A percentile compares a stretch with the other conserved stretches of the same genome.
Conservation (phyloP, 208 protist genomes). For the Leishmania tarentolae region DNA sequence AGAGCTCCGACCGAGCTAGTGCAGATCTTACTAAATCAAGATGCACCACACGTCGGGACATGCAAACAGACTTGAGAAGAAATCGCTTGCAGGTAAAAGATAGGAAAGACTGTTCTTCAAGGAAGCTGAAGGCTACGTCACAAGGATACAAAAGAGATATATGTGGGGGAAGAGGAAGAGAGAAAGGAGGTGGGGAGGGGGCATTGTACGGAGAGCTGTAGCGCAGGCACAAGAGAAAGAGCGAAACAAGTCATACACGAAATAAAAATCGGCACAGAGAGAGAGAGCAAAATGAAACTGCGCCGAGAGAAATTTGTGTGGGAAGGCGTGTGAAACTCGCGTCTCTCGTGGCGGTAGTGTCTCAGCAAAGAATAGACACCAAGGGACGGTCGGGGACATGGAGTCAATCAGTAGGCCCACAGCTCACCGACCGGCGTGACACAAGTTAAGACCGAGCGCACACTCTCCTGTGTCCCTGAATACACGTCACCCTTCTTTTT, state of each 20-base stretch:
- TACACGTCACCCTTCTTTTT: neutral
- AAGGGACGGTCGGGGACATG: neutral
- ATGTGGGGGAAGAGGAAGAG: neutral
- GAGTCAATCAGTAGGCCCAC: neutral
- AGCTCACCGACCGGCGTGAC: neutral
- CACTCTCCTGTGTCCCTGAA: neutral
- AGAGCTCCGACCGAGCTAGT: neutral
- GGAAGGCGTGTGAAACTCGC: neutral
- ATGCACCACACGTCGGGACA: neutral
- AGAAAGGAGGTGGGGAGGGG: neutral
- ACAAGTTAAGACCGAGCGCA: neutral
- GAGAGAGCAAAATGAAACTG: neutral
- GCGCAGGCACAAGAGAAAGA: neutral
- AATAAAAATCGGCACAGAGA: neutral
- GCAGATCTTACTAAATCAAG: neutral
- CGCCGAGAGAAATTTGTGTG: neutral
- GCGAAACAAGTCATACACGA: neutral
- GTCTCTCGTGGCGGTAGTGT: neutral
- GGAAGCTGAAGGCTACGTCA: neutral
- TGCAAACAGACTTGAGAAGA: neutral
- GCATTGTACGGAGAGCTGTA: neutral
- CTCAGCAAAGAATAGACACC: neutral
- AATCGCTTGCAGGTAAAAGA: neutral
- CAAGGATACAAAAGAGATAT: neutral
- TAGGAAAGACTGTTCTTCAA: neutral